Percentiles rank a stretch among this genome's conserved stretches.
Conservation (phyloP, 2,329 filamentous ascomycete species). For the Penicillium sp. region DNA sequence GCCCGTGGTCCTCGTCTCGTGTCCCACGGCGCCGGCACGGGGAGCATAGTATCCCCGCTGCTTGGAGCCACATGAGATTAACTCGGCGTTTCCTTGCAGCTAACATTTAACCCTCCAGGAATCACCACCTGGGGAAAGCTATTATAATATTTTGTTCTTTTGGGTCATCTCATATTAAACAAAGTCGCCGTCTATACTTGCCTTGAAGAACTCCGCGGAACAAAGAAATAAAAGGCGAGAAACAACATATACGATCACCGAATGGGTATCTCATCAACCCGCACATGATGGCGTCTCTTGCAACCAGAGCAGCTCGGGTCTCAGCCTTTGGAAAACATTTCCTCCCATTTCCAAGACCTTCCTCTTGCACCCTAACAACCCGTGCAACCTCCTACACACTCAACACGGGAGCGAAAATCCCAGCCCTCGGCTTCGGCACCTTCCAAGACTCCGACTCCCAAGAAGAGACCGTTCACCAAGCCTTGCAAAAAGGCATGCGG, state of each 20-base stretch:
- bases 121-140: background rate
- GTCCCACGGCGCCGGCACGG: background rate
- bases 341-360: background rate
- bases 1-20: background rate
- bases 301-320: background rate
- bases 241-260: too few relatives aligned
- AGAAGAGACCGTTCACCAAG: conserved; percentile 46
- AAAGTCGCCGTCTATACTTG: too few relatives aligned
- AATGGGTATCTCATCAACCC: too few relatives aligned
- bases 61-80: background rate
- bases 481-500: conserved; percentile 38
- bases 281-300: background rate
- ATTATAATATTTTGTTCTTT: background rate
- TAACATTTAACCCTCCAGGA: background rate
- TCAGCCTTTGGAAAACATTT: background rate
- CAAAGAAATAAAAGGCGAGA: too few relatives aligned
- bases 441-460: conserved; percentile 48
- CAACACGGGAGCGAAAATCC: conserved; percentile 63
- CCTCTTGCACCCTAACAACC: background rate
- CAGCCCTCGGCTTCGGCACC: conserved; percentile 62
- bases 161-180: background rate
- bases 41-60: background rate
- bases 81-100: background rate
- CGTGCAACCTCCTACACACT: conserved; percentile 39
- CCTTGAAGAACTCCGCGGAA: too few relatives aligned